Evolutionary conservation across 1,284 basidiomycete genomes (phyloP).

Genomic region (Ustilago trichophora): DNA sequence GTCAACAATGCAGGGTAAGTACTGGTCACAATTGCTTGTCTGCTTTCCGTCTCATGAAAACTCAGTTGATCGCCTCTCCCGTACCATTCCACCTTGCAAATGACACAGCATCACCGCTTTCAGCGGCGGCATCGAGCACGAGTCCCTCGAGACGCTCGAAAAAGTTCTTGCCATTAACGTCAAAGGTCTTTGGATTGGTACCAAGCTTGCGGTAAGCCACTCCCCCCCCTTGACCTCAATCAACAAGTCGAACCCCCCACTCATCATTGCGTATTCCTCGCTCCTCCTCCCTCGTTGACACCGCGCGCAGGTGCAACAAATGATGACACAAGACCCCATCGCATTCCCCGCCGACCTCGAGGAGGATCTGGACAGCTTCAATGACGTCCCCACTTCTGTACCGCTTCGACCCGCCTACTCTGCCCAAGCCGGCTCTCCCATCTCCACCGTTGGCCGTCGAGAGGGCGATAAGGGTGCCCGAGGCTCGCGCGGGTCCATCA

Average conservation of each 20-base stretch:
- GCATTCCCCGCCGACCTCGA: conserved; percentile 39
- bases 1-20: conserved; percentile 47
- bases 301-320: too few relatives aligned
- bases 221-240: too few relatives aligned
- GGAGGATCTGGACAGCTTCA: conserved; percentile 40
- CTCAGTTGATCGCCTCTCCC: too few relatives aligned
- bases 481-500: conserved; percentile 38
- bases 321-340: conserved; percentile 41
- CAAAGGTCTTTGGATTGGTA: conserved; percentile 43
- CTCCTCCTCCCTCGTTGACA: too few relatives aligned
- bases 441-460: conserved; percentile 24
- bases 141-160: conserved; percentile 35
- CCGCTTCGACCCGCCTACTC: conserved; percentile 9
- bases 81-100: too few relatives aligned
- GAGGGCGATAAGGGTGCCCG: conserved; percentile 35
- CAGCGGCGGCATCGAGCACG: conserved; percentile 39
- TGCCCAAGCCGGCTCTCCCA: conserved; percentile 18
- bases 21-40: too few relatives aligned
- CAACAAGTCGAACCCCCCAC: too few relatives aligned
- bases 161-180: conserved; percentile 44
- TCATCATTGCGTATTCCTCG: too few relatives aligned
- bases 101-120: conserved; percentile 25
- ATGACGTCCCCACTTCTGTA: conserved; percentile 9
- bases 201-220: conserved; percentile 37
- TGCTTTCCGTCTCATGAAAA: too few relatives aligned